Conservation (phyloP, 1,139 yeast genomes). For the Yamadazyma oceani region DNA sequence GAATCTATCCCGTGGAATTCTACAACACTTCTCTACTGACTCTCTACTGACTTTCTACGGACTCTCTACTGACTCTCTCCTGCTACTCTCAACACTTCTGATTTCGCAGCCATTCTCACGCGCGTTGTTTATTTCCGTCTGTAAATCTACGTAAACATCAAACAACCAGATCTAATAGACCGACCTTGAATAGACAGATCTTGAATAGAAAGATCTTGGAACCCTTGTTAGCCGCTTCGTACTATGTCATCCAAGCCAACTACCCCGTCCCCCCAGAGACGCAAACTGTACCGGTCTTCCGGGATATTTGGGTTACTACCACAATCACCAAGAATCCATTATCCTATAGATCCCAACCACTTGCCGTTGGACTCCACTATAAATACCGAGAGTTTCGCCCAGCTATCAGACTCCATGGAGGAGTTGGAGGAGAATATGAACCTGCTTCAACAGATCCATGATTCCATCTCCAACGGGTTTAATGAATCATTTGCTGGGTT, state of each 20-base stretch:
- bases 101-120: conserved; percentile 1
- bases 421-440: conserved; percentile 51
- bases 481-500: conserved; percentile 66
- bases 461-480: conserved; percentile 48
- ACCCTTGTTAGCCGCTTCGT: no score
- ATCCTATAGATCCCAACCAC: conserved; percentile 40
- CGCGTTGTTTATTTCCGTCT: conserved; percentile 1
- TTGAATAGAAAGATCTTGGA: no score
- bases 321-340: conserved; percentile 45
- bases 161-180: no score
- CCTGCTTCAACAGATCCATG: conserved; percentile 49
- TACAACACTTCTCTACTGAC: no score
- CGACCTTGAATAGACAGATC: no score
- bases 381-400: conserved; percentile 36
- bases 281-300: conserved; percentile 37
- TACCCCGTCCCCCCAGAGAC: conserved; percentile 7
- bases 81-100: no score
- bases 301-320: conserved; percentile 38
- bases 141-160: not conserved
- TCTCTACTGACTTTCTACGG: no score
- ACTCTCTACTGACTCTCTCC: no score
- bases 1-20: no score
- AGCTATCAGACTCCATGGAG: conserved; percentile 52
- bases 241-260: conserved; percentile 9
- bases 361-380: conserved; percentile 37